Base-by-base conservation (phyloP, 345 rosid species). In the Mercurialis annua region DNA sequence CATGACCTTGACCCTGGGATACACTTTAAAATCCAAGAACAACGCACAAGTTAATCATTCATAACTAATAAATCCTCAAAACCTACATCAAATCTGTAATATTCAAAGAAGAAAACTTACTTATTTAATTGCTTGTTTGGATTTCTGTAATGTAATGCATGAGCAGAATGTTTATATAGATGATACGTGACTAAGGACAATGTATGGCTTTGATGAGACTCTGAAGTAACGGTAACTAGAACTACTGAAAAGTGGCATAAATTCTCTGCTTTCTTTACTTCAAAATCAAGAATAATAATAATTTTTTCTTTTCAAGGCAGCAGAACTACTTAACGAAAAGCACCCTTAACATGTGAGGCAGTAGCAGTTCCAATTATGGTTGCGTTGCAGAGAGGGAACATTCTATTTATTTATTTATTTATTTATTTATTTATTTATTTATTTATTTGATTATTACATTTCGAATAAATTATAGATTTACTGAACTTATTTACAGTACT, bases 1-100 rank as follows among this genome's bases (percentile, higher is more conserved):
- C 40, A 67, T 67, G n/a, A 76, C 76, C 68, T 36, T 73, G 29
- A 80, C 69, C 48, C 50, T 71, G 65, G 79, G 77, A 15, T 77
- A 71, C 83, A 80, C 83, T 77, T 59, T 24, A 59, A 61, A 67
- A 57, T 66, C 31, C 58, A 48, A 59, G 59, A 63, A 34, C 7
- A 40, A 63, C 20, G n/a, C n/a, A 23, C 16, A 52, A 60, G 29
- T 11, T 38, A 10, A n/a, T 21, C 7, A 29, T 50, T 59, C 31
- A 58, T 26, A 59, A 38, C 43, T 20, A 15, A 30, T 6, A 12
- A 1, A 59, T 10, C 18, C 9, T 8, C 46, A 18, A n/a, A 1
- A 40, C 44, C 44, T 14, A 40, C 44, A 40, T 40, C 44, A 40
- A 40, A 40, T n/a, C n/a, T 7, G 44, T 1, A 40, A 7, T 40